These are phyloP conservation scores for Apiospora koreana DNA, from an alignment of 2,329 filamentous ascomycete species.

Conservation along the genomic window DNA sequence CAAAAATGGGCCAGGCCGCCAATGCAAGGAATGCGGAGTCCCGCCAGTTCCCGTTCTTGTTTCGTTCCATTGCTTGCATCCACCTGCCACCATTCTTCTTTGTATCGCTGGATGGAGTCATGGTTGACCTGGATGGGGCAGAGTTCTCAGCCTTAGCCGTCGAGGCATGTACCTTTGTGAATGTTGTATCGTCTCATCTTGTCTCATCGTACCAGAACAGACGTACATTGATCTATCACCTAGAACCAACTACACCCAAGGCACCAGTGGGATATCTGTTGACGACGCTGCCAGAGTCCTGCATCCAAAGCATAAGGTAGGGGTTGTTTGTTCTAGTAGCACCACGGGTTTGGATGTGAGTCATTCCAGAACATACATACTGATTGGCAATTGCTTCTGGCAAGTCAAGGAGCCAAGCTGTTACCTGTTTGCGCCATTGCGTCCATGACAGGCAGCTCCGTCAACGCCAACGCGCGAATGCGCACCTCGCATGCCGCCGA, in stretches of 20 bases:
- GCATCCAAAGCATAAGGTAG: neutral
- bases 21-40: constrained; percentile 3
- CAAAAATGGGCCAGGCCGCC: neutral
- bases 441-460: neutral
- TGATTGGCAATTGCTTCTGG: neutral
- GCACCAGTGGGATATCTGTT: neutral
- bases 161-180: neutral
- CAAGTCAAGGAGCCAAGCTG: neutral
- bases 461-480: neutral
- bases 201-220: neutral
- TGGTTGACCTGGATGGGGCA: neutral
- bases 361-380: neutral
- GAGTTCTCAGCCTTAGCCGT: neutral
- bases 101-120: neutral
- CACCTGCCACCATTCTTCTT: neutral
- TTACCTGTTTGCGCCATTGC: neutral
- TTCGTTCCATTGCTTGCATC: neutral
- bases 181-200: neutral
- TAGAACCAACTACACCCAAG: neutral
- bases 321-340: constrained; percentile 6
- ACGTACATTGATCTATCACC: no score
- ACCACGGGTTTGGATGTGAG: neutral
- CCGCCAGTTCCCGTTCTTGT: neutral
- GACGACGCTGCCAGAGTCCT: neutral
- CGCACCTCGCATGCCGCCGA: neutral